Evolutionary conservation across 306 rosid species (phyloP).

Genomic region (Nissolia schottii): DNA sequence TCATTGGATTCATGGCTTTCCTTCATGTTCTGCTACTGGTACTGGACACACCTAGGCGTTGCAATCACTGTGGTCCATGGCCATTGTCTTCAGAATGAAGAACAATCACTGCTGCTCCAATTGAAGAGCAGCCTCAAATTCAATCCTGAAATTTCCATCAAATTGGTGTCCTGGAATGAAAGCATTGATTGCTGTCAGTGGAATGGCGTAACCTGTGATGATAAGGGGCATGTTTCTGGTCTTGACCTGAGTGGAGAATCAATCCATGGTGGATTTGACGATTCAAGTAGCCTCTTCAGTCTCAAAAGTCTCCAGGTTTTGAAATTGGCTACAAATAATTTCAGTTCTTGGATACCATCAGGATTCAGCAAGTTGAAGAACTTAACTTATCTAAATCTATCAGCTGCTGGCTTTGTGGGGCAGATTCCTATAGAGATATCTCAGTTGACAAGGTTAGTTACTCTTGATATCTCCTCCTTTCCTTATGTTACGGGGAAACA

Average conservation of each 20-base stretch:
- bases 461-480: constrained; percentile 34
- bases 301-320: constrained; percentile 28
- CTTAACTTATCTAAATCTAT: constrained; percentile 31
- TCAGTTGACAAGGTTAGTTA: constrained; percentile 27
- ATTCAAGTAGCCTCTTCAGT: constrained; percentile 34
- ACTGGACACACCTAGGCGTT: neutral
- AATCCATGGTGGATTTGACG: constrained; percentile 19
- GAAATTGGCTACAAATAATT: constrained; percentile 18
- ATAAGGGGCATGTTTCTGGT: constrained; percentile 28
- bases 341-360: constrained; percentile 21
- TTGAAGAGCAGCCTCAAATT: constrained; percentile 11
- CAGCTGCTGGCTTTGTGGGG: constrained; percentile 32
- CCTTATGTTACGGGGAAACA: neutral
- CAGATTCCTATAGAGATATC: constrained; percentile 35
- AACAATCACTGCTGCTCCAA: constrained; percentile 9
- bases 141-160: neutral
- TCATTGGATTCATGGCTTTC: neutral
- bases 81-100: neutral
- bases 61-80: neutral
- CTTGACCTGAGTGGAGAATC: constrained; percentile 27
- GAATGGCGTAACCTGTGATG: constrained; percentile 22
- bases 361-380: constrained; percentile 18
- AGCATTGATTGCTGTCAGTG: constrained; percentile 18
- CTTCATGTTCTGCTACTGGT: constrained; percentile 17
- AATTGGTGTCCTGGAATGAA: constrained; percentile 28